Evolutionary conservation across 2,329 filamentous ascomycete genomes (phyloP), one percentile per base, ranked within the genome.

Genomic region (Cephalotrichum gorgonifer): DNA sequence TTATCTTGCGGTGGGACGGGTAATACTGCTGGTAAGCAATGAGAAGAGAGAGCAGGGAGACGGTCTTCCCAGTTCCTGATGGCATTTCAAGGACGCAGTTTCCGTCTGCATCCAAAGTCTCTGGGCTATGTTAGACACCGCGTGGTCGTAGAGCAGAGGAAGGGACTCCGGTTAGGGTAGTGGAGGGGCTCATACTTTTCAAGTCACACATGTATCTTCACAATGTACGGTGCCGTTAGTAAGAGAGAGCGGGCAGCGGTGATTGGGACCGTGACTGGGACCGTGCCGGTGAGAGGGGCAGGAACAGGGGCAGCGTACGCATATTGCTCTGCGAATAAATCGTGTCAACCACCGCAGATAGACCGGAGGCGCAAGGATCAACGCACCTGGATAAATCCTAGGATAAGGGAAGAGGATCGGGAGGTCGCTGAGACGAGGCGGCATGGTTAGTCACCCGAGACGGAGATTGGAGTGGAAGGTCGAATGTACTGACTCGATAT

Each of bases 61-160:
- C 87, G 0, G 93, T 98, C 73, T 98, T 98, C 53, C 93, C 93
- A 23, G 93, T 98, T 41, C 93, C 93, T 52, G 93, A 98, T 66
- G 93, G 93, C 93, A 98, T 98, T 70, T 98, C 93, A 58, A 98
- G 71, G 22, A 98, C 91, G 65, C 90, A 96, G 69, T 98, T 89
- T 53, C 93, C 94, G 47, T 88, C 88, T 20, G 85, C 86, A 75
- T 98, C 93, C 60, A 98, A 83, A 20, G 93, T 97, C 57, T 73
- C 74, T 78, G 44, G 7, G 17, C 3, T 3, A 38, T 23, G 26
- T 44, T 20, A 44, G 43, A 28, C 14, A 4, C 3, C n/a, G 7
- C n/a, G 20, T 11, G 12, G 17, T 3, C 4, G 50, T 22, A n/a
- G 17, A 9, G n/a, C n/a, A 22, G 17, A 39, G 5, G 20, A 15